Conservation (phyloP, 805 yeast species). For the Metschnikowia orientalis region DNA sequence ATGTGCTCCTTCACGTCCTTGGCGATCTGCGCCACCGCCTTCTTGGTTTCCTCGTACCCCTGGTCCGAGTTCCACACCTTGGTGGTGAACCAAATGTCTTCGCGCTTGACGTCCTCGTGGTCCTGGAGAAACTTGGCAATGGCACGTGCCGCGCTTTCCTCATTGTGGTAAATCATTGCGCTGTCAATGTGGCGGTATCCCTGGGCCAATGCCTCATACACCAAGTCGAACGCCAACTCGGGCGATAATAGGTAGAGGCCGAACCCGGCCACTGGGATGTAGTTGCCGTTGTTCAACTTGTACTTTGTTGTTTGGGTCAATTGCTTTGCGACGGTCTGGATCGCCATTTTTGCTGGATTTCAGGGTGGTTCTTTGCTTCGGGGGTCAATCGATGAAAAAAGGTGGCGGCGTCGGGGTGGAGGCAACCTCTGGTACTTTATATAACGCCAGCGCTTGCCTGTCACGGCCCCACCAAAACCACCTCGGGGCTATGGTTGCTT, state of each 20-base stretch:
- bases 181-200: slow-evolving; percentile 77
- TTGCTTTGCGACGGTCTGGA: slow-evolving; percentile 31
- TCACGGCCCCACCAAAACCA: too few species aligned
- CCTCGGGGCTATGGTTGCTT: too few species aligned
- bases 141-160: slow-evolving; percentile 56
- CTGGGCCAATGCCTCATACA: slow-evolving; percentile 50
- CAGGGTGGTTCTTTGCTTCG: too few species aligned
- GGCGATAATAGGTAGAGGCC: slow-evolving; percentile 49
- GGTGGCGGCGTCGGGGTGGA: too few species aligned
- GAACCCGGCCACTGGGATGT: slow-evolving; percentile 53
- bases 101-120: slow-evolving; percentile 25
- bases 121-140: slow-evolving; percentile 49
- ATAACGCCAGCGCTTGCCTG: too few species aligned
- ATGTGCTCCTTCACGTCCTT: slow-evolving; percentile 40
- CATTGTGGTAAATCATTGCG: slow-evolving; percentile 67
- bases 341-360: slow-evolving; percentile 29
- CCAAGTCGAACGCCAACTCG: slow-evolving; percentile 38
- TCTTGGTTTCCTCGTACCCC: slow-evolving; percentile 49
- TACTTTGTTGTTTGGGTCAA: slow-evolving; percentile 32
- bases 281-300: slow-evolving; percentile 50
- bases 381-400: background rate
- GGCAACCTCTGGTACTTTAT: too few species aligned
- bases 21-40: slow-evolving; percentile 56
- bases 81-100: slow-evolving; percentile 36
- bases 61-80: slow-evolving; percentile 28